A percentile compares a stretch with the other conserved stretches of the same genome.
phyloP scores from a whole-genome alignment of 176 grass and related monocot species.

The Typha latifolia region DNA sequence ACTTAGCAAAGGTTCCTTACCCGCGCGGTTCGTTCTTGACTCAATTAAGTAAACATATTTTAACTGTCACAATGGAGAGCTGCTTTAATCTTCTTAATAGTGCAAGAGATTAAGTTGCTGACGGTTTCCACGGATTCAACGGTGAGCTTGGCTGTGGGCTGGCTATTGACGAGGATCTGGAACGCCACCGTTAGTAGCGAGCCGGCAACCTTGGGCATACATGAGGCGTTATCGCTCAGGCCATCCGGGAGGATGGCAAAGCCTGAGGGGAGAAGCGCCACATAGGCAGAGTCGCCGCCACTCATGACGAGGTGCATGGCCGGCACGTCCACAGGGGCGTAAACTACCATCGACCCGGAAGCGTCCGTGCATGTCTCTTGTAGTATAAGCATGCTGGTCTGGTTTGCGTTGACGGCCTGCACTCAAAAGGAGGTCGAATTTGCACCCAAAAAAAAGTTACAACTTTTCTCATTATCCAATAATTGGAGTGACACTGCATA shows the following conservation, averaged over 20 bases:
- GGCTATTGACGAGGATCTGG: constrained; percentile 91
- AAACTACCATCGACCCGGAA: constrained; percentile 78
- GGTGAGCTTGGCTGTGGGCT: constrained; percentile 69
- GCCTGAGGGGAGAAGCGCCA: constrained; percentile 69
- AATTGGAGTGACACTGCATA: background rate
- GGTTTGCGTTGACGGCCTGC: constrained; percentile 47
- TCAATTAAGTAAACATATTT: constrained; percentile 23
- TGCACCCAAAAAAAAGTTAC: background rate
- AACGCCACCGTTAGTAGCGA: constrained; percentile 89
- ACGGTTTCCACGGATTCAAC: constrained; percentile 70
- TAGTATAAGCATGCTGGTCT: constrained; percentile 84
- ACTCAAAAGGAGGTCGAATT: background rate
- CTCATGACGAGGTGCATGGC: constrained; percentile 81
- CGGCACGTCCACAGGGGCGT: constrained; percentile 77
- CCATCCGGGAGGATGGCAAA: constrained; percentile 62
- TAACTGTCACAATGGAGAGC: constrained; percentile 38
- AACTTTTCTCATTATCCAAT: background rate
- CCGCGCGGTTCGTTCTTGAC: constrained; percentile 96
- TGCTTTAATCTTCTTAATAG: constrained; percentile 70
- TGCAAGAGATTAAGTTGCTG: constrained; percentile 70
- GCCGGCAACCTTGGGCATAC: background rate
- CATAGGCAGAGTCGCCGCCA: constrained; percentile 55
- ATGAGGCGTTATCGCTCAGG: background rate
- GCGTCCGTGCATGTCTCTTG: constrained; percentile 71
- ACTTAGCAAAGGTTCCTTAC: constrained; percentile 65